Evolutionary conservation across 257 asterid genomes (phyloP), one percentile per base, ranked within the genome.

Genomic region (Nicotiana obtusifolia): DNA sequence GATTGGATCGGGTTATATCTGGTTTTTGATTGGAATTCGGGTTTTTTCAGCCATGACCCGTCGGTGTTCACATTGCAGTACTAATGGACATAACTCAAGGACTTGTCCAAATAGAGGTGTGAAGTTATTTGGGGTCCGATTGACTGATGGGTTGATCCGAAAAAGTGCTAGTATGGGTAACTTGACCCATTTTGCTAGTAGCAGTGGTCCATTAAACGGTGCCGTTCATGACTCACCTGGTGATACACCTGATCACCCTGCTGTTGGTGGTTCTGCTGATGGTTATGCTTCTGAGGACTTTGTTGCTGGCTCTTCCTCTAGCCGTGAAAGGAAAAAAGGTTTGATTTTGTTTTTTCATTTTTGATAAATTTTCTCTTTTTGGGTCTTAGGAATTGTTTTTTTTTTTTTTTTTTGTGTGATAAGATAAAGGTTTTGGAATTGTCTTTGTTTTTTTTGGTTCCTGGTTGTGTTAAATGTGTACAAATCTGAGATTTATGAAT

Each of bases 31-130:
- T 17, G 31, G 16, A 33, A 20, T 53, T 20, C 64, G 37, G 10
- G 82, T 47, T 67, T 35, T 19, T 37, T 82, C 16, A 84, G 78
- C 83, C 62, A 96, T 96, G 99, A 96, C 98, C 80, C 86, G 99
- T 82, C 84, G 97, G 87, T 96, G 99, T 85, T 96, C 99, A 88
- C 99, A 96, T 94, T 96, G 99, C 92, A 92, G 99, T 84, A 92
- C 95, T 85, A 96, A 96, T 91, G 99, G 99, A 17, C 99, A 96
- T 77, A 96, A 96, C 84, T 96, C 98, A 4, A 87, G 98, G 83
- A 96, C 99, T 73, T 96, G 99, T 79, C 99, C 99, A 52, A 96
- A 93, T 88, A 91, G 98, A n/a, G 99, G 99, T 17, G 99, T 96
- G 28, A 96, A 94, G 95, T 87, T 96, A 0, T 96, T 96, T 83